Evolutionary conservation across 768 basidiomycete genomes (phyloP).

Genomic region (Pisolithus orientalis): DNA sequence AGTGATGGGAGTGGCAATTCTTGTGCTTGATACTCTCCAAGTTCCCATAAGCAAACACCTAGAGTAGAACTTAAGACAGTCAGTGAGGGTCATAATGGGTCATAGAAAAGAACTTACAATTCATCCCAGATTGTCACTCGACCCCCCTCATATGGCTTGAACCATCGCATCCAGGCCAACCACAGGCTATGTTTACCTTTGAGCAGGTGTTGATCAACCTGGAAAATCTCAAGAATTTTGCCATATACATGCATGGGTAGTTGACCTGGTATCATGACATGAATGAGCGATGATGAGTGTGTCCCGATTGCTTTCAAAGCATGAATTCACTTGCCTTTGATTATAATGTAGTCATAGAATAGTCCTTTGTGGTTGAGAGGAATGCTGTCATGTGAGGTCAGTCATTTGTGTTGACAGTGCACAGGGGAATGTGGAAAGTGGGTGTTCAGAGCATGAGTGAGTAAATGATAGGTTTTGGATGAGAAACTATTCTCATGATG

Average conservation of each 20-base stretch:
- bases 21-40: background rate
- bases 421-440: background rate
- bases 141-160: background rate
- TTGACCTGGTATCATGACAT: background rate
- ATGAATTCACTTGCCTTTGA: background rate
- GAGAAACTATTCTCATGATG: background rate
- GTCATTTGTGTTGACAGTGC: background rate
- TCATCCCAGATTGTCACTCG: background rate
- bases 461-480: background rate
- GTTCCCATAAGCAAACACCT: slow-evolving; percentile 3
- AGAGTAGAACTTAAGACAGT: background rate
- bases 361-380: background rate
- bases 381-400: background rate
- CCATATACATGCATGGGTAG: too few relatives aligned
- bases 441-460: background rate
- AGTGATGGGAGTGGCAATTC: background rate
- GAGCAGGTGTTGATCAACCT: too few relatives aligned
- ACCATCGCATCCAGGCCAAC: background rate
- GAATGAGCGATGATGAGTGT: background rate
- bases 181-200: too few relatives aligned
- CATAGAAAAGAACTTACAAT: background rate
- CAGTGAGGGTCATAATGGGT: background rate
- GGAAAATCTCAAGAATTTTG: too few relatives aligned
- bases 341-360: background rate
- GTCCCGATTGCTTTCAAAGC: background rate